Evolutionary conservation across 768 basidiomycete species (phyloP).

Genomic region (Hydnomerulius pinastri): DNA sequence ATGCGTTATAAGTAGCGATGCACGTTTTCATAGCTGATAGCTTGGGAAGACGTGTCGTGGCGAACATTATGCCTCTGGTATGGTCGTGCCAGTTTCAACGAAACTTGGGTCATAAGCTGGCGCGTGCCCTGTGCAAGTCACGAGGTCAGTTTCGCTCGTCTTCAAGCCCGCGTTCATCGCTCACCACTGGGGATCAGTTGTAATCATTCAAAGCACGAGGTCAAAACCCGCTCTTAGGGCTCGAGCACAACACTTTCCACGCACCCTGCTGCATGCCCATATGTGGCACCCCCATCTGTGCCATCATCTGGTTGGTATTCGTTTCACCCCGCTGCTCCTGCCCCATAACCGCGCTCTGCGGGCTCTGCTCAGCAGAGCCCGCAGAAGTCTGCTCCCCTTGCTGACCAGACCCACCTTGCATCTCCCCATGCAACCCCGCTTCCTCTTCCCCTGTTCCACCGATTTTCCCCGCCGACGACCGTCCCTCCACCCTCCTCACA

Average conservation of each 20-base stretch:
- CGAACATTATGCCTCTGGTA: constrained; percentile 1
- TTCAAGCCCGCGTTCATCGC: neutral
- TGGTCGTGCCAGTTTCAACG: constrained; percentile 1
- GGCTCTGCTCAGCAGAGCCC: too few relatives aligned
- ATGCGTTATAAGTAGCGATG: neutral
- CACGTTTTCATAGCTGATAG: neutral
- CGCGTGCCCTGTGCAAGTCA: constrained; percentile 9
- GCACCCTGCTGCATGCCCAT: constrained; percentile 20
- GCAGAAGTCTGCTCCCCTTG: too few relatives aligned
- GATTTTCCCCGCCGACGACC: constrained; percentile 35
- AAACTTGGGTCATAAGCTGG: constrained; percentile 5
- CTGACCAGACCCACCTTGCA: constrained; percentile 5
- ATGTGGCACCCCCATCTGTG: constrained; percentile 14
- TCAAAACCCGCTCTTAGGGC: neutral
- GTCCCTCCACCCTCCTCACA: constrained; percentile 60
- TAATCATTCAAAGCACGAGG: neutral
- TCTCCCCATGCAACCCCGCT: constrained; percentile 17
- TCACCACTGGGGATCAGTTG: constrained; percentile 12
- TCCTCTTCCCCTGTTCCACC: constrained; percentile 25
- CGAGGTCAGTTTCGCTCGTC: neutral
- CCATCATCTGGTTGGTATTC: constrained; percentile 18
- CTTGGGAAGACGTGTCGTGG: neutral
- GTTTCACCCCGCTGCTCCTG: constrained; percentile 23
- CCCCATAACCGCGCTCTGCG: constrained; percentile 1
- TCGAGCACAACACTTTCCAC: neutral